phyloP scores from a whole-genome alignment of 2,329 filamentous ascomycete species.

The Akanthomyces muscarius region DNA sequence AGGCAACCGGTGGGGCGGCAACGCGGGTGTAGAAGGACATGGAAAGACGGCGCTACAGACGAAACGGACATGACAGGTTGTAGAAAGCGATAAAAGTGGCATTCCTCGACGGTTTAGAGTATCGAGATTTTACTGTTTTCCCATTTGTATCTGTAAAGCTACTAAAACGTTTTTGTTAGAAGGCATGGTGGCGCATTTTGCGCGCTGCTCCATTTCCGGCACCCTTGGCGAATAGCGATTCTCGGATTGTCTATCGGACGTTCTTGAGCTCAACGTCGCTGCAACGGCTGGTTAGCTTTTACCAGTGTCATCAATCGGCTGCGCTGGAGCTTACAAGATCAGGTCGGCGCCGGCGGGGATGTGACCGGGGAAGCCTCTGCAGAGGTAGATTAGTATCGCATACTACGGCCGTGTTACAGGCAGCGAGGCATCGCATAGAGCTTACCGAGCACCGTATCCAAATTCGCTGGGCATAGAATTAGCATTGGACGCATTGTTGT shows the following conservation, averaged over 20 bases:
- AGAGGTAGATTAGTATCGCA: constrained; percentile 18
- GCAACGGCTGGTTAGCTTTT: constrained; percentile 18
- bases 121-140: constrained; percentile 4
- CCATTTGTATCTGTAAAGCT: not conserved
- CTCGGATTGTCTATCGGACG: constrained; percentile 44
- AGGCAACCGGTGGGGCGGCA: constrained; percentile 16
- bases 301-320: too few species aligned
- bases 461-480: constrained; percentile 47
- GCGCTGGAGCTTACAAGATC: constrained; percentile 66
- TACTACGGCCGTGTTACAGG: not conserved
- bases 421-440: constrained; percentile 10
- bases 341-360: constrained; percentile 74
- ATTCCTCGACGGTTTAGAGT: not conserved
- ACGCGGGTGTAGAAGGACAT: constrained; percentile 11
- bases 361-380: constrained; percentile 70
- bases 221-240: not conserved
- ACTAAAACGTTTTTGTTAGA: not conserved
- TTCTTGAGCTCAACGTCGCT: constrained; percentile 68
- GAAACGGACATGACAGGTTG: not conserved
- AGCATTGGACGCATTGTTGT: constrained; percentile 15
- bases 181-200: not conserved
- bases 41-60: constrained; percentile 1
- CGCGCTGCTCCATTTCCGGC: constrained; percentile 3
- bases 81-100: too few species aligned
- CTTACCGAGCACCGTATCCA: constrained; percentile 60